phyloP scores from a whole-genome alignment of 108 stramenopile genomes.

The Aurantiochytrium sp. region DNA sequence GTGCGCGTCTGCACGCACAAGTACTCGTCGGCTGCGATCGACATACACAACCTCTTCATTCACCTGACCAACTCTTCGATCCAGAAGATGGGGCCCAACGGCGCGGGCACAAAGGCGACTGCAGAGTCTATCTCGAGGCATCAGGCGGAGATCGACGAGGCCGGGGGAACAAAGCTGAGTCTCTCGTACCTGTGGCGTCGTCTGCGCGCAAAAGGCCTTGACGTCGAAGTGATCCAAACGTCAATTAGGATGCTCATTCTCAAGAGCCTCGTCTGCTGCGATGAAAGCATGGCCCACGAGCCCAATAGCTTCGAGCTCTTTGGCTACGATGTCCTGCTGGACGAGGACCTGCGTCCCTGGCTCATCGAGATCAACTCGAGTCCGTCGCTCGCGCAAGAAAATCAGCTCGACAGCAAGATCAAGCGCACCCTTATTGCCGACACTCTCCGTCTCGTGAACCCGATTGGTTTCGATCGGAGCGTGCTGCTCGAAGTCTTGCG shows the following conservation, averaged over 20 bases:
- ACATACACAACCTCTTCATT: conserved; percentile 43
- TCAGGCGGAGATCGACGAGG: conserved; percentile 9
- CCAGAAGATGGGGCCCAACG: conserved; percentile 37
- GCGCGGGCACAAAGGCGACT: background rate
- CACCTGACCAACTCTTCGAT: conserved; percentile 61
- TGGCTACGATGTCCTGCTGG: conserved; percentile 57
- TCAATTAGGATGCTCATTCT: conserved; percentile 40
- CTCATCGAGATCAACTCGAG: conserved; percentile 62
- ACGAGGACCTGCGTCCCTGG: conserved; percentile 44
- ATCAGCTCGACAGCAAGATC: conserved; percentile 42
- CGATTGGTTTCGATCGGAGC: conserved; percentile 37
- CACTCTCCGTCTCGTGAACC: conserved; percentile 50
- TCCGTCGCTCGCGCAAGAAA: conserved; percentile 53
- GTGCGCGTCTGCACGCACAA: conserved; percentile 54
- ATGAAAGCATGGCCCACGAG: conserved; percentile 63
- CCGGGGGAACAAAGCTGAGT: conserved; percentile 23
- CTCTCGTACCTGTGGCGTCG: conserved; percentile 38
- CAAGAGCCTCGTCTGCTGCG: conserved; percentile 63
- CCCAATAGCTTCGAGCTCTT: conserved; percentile 57
- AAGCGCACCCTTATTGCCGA: conserved; percentile 52
- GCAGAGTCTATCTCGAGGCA: background rate
- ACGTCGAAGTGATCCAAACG: conserved; percentile 41
- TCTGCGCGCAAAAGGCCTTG: conserved; percentile 31
- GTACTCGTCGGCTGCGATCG: conserved; percentile 36
- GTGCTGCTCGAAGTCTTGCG: background rate